These are phyloP conservation scores for Cladorrhinum samala DNA, from an alignment of 495 filamentous ascomycete species.

Conservation along the genomic window DNA sequence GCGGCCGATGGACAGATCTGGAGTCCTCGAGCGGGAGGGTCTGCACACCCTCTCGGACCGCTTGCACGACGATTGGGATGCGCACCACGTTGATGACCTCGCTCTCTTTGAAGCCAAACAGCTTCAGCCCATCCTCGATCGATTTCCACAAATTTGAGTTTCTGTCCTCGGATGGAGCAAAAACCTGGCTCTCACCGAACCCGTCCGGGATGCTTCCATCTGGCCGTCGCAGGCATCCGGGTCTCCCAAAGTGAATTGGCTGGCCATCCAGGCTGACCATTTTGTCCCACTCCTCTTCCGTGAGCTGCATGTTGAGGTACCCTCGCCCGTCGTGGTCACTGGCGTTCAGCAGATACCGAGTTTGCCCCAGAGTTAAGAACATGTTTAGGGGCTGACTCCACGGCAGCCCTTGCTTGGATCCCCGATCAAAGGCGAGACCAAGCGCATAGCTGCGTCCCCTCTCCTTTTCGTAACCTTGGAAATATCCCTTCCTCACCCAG, in stretches of 20 bases:
- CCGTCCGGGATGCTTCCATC: slow-evolving; percentile 30
- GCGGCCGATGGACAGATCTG: slow-evolving; percentile 24
- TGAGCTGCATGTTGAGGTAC: slow-evolving; percentile 38
- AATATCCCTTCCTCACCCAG: slow-evolving; percentile 30
- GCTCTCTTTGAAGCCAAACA: slow-evolving; percentile 35
- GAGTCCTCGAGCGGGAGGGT: slow-evolving; percentile 26
- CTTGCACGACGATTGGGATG: slow-evolving; percentile 36
- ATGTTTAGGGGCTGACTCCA: slow-evolving; percentile 37
- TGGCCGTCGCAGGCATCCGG: slow-evolving; percentile 22
- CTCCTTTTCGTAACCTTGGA: slow-evolving; percentile 36
- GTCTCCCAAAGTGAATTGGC: slow-evolving; percentile 32
- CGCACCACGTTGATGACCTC: slow-evolving; percentile 38
- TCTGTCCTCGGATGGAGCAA: slow-evolving; percentile 28
- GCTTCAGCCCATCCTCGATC: slow-evolving; percentile 34
- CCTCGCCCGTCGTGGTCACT: slow-evolving; percentile 32
- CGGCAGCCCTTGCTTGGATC: slow-evolving; percentile 24
- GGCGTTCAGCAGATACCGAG: slow-evolving; percentile 34
- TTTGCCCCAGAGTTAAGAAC: slow-evolving; percentile 35
- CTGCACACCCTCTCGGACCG: slow-evolving; percentile 32
- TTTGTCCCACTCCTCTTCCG: slow-evolving; percentile 35
- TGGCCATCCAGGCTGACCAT: slow-evolving; percentile 31
- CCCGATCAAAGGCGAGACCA: slow-evolving; percentile 33
- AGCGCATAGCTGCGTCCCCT: slow-evolving; percentile 32
- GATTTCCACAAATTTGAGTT: slow-evolving; percentile 29
- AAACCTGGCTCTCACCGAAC: slow-evolving; percentile 25